A percentile compares a stretch with the other conserved stretches of the same genome.
phyloP scores from a whole-genome alignment of 1,139 yeast species.

The Geotrichum siamense region DNA sequence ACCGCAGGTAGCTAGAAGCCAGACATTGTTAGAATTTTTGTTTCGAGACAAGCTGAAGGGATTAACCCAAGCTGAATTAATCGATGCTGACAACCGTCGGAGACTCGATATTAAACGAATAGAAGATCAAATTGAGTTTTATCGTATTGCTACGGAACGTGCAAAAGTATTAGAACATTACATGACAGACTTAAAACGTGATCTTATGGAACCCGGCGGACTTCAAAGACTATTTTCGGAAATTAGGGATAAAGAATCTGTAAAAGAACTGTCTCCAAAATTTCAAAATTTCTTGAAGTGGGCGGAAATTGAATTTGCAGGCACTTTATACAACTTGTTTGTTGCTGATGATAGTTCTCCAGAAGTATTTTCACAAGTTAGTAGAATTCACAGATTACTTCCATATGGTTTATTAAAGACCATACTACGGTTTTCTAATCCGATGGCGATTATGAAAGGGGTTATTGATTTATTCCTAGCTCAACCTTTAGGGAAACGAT shows the following conservation, averaged over 20 bases:
- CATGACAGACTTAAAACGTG: constrained; percentile 48
- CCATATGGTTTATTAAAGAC: constrained; percentile 74
- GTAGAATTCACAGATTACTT: constrained; percentile 60
- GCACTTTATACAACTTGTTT: constrained; percentile 71
- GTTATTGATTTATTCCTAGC: constrained; percentile 72
- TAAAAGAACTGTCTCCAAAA: constrained; percentile 61
- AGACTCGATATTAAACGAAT: constrained; percentile 54
- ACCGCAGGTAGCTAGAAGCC: constrained; percentile 50
- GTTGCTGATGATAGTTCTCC: constrained; percentile 73
- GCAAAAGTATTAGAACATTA: constrained; percentile 44
- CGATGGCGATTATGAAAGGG: constrained; percentile 71
- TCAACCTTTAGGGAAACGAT: constrained; percentile 63
- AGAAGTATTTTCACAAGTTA: constrained; percentile 62
- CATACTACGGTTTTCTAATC: constrained; percentile 73
- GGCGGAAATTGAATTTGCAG: constrained; percentile 75
- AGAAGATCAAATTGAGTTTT: constrained; percentile 66
- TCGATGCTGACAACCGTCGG: constrained; percentile 51
- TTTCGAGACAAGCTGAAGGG: constrained; percentile 35
- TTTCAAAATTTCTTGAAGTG: constrained; percentile 67
- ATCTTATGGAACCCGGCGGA: constrained; percentile 45
- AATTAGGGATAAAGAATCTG: constrained; percentile 46
- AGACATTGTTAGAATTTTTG: constrained; percentile 48
- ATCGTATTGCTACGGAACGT: constrained; percentile 51
- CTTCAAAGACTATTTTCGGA: constrained; percentile 53
- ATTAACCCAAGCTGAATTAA: constrained; percentile 39